Conservation (phyloP, 495 filamentous ascomycete species). For the Usnea hakonensis region DNA sequence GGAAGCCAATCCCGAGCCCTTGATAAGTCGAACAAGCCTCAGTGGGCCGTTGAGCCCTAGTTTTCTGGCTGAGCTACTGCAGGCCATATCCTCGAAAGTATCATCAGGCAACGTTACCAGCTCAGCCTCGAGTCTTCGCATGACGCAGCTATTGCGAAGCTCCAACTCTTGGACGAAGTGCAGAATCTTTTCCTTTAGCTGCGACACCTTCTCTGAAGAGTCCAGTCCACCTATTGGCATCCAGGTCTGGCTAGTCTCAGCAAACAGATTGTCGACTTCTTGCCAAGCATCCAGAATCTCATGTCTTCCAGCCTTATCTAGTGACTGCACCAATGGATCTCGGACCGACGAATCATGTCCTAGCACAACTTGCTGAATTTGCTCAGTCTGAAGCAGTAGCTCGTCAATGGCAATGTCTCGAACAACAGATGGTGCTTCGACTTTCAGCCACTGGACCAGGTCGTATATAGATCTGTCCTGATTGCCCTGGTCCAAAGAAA, state of each 20-base stretch:
- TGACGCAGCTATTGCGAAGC: neutral
- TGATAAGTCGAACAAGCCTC: neutral
- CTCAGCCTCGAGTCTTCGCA: neutral
- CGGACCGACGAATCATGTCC: neutral
- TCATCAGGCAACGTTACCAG: neutral
- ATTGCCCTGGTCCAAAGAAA: neutral
- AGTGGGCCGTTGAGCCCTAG: neutral
- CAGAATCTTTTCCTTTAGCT: neutral
- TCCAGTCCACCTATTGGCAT: neutral
- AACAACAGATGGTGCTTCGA: neutral
- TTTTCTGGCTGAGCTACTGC: neutral
- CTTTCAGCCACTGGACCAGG: neutral
- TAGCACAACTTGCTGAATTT: neutral
- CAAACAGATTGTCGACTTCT: neutral
- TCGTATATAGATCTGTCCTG: neutral
- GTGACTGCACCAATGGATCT: neutral
- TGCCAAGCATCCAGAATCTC: neutral
- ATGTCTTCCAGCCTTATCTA: neutral
- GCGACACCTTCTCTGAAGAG: neutral
- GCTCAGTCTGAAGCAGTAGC: neutral
- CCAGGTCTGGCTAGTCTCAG: neutral
- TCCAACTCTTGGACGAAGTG: neutral
- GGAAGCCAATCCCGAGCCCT: neutral
- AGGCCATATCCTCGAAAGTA: neutral
- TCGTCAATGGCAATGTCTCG: neutral